These are phyloP conservation scores for Penicillium sp. DNA, from an alignment of 2,329 filamentous ascomycete species.

Conservation along the genomic window DNA sequence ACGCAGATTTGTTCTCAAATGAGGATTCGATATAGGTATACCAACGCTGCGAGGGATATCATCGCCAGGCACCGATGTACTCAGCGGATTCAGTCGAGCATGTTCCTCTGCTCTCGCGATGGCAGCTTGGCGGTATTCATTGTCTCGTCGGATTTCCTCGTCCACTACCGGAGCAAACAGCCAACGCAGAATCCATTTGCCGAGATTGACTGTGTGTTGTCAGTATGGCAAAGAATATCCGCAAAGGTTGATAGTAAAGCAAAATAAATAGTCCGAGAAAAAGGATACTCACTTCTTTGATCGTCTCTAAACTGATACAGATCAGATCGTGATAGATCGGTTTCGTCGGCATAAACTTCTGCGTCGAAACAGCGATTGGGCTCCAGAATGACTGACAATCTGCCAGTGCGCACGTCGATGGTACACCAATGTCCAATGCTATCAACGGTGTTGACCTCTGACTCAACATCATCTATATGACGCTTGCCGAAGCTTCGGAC, in stretches of 20 bases:
- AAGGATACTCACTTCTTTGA: conserved; percentile 69
- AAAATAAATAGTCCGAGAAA: too few species aligned
- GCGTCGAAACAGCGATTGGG: conserved; percentile 97
- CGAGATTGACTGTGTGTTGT: conserved; percentile 72
- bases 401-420: conserved; percentile 88
- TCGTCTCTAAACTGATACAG: conserved; percentile 84
- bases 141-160: conserved; percentile 83
- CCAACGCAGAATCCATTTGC: conserved; percentile 93
- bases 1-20: conserved; percentile 55
- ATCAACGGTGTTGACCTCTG: conserved; percentile 80
- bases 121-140: conserved; percentile 66
- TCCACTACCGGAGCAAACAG: conserved; percentile 86
- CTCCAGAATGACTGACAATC: conserved; percentile 84
- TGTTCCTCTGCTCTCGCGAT: conserved; percentile 62
- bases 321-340: conserved; percentile 61
- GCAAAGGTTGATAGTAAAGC: background rate
- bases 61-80: conserved; percentile 62
- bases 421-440: conserved; percentile 95
- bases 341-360: conserved; percentile 92
- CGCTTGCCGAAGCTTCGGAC: conserved; percentile 91
- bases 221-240: background rate
- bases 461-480: conserved; percentile 87
- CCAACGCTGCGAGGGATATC: conserved; percentile 27
- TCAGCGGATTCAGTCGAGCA: conserved; percentile 53
- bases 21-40: conserved; percentile 33